Base-by-base conservation (phyloP, 177 flowering plant species). In the Vitis hybrid region DNA sequence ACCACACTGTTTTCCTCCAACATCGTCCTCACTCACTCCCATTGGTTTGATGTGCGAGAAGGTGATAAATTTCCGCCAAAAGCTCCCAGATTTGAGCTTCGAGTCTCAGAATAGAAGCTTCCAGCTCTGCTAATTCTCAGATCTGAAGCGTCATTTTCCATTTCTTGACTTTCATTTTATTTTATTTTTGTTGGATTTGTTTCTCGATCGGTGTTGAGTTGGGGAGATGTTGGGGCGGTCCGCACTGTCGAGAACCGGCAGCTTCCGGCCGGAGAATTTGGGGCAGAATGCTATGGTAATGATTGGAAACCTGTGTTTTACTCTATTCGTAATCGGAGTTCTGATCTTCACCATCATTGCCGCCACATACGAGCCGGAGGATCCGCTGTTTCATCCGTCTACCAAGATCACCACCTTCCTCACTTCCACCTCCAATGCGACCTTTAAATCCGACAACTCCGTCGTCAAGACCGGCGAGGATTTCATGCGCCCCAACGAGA, bases 361-460 rank as follows among this genome's bases (percentile, higher is more conserved):
- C n/a, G 87, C 89, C 28, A 86, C 86, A 0, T 84, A 86, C 66
- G 79, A 86, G 50, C 87, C 86, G 2, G 87, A 84, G 58, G 87
- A 86, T 59, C 89, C 87, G 1, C 75, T 86, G 13, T 86, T 86
- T 73, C 86, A 82, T 69, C 87, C 89, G 13, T 78, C 86, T 3
- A 76, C 79, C 53, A 76, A 82, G 68, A 84, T 84, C 73, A 84
- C 83, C 60, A 76, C 73, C 1, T 82, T 83, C 71, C 78, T 85
- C 49, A 83, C 85, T 1, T 83, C 89, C 20, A 68, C 18, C 19
- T 82, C 87, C 28, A 85, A 85, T 71, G 86, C 89, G 70, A 85
- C 87, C 8, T 83, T 85, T 55, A 77, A 66, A 55, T 70, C 87
- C 0, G 87, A 85, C 62, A 62, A 73, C 71, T 69, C 84, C 1